Evolutionary conservation across 345 rosid genomes (phyloP), one percentile per base, ranked within the genome.

Genomic region (Dipteronia dyeriana): DNA sequence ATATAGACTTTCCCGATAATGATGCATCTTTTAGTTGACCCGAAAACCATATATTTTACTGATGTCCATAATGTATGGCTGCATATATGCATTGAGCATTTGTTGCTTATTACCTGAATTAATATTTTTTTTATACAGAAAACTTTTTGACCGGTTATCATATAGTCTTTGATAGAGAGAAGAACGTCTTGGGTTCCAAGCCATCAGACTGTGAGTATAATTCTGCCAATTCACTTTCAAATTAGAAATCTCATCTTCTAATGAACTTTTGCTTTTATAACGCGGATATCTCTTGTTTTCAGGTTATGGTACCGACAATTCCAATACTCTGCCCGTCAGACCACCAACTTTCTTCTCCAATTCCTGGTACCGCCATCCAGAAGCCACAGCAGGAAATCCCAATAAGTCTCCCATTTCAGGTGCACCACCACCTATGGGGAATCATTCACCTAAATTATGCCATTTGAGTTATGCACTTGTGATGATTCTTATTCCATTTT

Each of bases 111-210:
- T 60, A 7, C 14, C 31, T 57, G 57, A 26, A 51, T 57, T 41
- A 29, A n/a, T 31, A 75, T 45, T 20, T 61, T 61, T 51, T 22
- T 34, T 38, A 67, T 78, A 77, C 92, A 94, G 97, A 93, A 83
- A 93, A 93, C 85, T 91, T 93, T 85, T 89, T 93, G 98, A 90
- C 87, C 0, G 95, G 94, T 69, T 86, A 93, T 71, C 89, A 81
- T 0, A 76, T 93, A 22, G 86, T 93, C 71, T 94, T 94, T 67
- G 85, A 91, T 79, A 91, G 91, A 1, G 95, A 93, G 80, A 89
- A 84, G 76, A 83, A 86, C 59, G 62, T 84, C 20, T 84, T 93
- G 39, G 91, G 94, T 9, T 93, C 95, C 95, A 90, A 76, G 83
- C 83, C 75, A 81, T 86, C 97, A 51, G 70, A 90, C 75, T 93